Evolutionary conservation across 2,329 filamentous ascomycete genomes (phyloP).

Genomic region (Fusarium sp.): DNA sequence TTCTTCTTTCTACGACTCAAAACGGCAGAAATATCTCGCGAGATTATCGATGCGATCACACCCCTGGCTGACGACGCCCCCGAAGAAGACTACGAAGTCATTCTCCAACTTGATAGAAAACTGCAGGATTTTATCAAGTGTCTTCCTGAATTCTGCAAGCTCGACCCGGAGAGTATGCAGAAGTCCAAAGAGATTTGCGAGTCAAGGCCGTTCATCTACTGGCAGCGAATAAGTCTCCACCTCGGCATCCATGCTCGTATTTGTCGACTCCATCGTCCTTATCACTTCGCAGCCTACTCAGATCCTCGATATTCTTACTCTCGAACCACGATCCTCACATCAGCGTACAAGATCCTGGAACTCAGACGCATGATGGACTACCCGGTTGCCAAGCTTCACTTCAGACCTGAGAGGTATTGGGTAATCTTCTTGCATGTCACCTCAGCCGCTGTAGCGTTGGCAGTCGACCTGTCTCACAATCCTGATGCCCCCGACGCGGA

Average conservation of each 20-base stretch:
- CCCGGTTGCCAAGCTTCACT: not conserved
- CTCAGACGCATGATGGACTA: conserved; percentile 4
- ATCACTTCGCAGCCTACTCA: not conserved
- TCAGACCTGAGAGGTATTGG: not conserved
- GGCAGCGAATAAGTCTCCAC: conserved; percentile 3
- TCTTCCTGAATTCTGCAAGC: not conserved
- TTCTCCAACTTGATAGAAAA: not conserved
- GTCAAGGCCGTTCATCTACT: not conserved
- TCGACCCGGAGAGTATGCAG: not conserved
- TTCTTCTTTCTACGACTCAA: not conserved
- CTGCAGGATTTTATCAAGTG: not conserved
- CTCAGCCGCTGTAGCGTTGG: not conserved
- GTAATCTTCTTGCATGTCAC: conserved; percentile 1
- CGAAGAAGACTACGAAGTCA: not conserved
- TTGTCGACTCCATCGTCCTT: conserved; percentile 6
- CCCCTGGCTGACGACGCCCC: not conserved
- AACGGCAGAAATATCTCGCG: not conserved
- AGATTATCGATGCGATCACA: not conserved
- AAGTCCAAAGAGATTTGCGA: not conserved
- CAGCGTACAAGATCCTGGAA: conserved; percentile 1
- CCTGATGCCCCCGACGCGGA: not conserved
- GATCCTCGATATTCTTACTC: conserved; percentile 6
- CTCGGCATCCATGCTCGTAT: not conserved
- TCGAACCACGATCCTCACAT: not conserved
- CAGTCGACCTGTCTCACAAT: not conserved